Base-by-base conservation (phyloP, 352 stramenopile genomes). In the Pilasporangium apinafurcum region DNA sequence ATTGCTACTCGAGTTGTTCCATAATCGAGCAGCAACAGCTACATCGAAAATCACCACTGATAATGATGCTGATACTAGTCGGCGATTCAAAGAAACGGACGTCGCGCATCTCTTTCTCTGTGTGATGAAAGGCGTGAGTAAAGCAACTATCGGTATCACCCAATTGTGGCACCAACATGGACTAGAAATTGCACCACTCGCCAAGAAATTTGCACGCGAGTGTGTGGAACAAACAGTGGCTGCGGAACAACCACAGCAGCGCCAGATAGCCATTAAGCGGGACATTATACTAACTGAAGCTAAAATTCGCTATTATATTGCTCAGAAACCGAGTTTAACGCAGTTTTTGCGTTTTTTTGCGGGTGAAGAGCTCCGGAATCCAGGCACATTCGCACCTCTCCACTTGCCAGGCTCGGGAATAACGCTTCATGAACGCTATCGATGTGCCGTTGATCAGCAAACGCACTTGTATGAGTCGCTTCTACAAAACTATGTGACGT, bases 361-460 rank as follows among this genome's bases (percentile, higher is more conserved):
- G 20, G 62, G 53, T 17, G 75, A 84, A 44, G 69, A 83, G 25
- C 56, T 84, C 2, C 75, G 69, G 12, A 88, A 88, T 29, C 75
- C 75, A 25, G 69, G 70, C 30, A 86, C 72, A 2, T 78, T 78
- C 39, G 37, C 59, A 29, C 28, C 36, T 6, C 14, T 59, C 8
- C 42, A 56, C 10, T 62, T 44, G 1, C 35, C 22, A 0, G 42
- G 43, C 29, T 49, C 53, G 3, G 60, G 49, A 1, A 20, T 57
- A 8, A 28, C 45, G 1, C 13, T 62, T 0, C 44, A 52, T 3
- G 8, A 30, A 14, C 21, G 9, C 1, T 68, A 68, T 27, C 30
- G 45, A 1, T 4, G n/a, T 0, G 31, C 10, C 4, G 5, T 74
- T 9, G 25, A 38, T 1, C 21, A 46, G 5, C 78, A 90, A 41